Percentiles rank a stretch among this genome's conserved stretches.
phyloP scores from a whole-genome alignment of 148 eudicot genomes.

The Diospyros lotus region DNA sequence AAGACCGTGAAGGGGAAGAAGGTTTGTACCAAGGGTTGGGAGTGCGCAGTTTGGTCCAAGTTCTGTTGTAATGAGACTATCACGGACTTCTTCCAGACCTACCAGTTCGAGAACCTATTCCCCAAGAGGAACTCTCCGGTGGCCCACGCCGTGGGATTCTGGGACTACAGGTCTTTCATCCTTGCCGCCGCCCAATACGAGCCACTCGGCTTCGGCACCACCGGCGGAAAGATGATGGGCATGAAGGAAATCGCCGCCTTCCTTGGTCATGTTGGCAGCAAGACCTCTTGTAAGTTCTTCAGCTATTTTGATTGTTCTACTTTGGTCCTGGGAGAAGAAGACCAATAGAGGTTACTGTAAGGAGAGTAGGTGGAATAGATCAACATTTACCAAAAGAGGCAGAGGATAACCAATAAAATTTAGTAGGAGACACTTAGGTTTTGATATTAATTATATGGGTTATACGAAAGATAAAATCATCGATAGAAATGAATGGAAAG shows the following conservation, averaged over 20 bases:
- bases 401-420: no score
- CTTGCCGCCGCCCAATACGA: conserved; percentile 50
- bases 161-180: conserved; percentile 80
- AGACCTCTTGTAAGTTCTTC: conserved; percentile 68
- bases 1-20: conserved; percentile 64
- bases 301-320: neutral
- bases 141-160: conserved; percentile 87
- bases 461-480: no score
- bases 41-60: conserved; percentile 51
- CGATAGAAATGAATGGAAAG: no score
- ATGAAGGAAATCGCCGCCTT: conserved; percentile 86
- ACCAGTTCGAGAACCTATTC: conserved; percentile 85
- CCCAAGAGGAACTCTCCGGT: conserved; percentile 66
- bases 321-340: no score
- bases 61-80: conserved; percentile 82
- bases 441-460: no score
- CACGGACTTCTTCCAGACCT: conserved; percentile 60
- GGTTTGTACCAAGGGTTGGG: conserved; percentile 74
- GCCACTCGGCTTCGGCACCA: conserved; percentile 81
- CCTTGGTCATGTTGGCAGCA: conserved; percentile 82
- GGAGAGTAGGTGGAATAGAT: no score
- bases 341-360: no score
- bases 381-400: no score
- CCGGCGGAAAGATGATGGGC: conserved; percentile 55
- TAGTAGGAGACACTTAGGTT: no score